phyloP scores from a whole-genome alignment of 2,329 filamentous ascomycete genomes.

The Xylariaceae sp. region DNA sequence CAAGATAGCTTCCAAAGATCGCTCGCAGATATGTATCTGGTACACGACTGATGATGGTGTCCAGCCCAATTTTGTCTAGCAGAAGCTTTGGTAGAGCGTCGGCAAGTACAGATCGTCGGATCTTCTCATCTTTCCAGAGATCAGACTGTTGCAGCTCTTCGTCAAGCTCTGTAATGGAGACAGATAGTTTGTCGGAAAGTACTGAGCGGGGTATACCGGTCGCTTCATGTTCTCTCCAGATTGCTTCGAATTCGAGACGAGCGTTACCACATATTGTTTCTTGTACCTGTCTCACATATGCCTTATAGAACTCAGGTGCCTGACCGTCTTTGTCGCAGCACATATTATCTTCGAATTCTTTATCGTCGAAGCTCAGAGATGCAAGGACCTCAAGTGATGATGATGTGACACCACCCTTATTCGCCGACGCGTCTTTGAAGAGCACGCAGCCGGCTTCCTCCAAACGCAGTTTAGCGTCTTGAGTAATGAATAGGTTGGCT shows the following conservation, averaged over 20 bases:
- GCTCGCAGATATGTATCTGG: constrained; percentile 90
- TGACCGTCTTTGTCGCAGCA: constrained; percentile 74
- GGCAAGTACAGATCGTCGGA: constrained; percentile 77
- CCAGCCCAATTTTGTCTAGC: constrained; percentile 86
- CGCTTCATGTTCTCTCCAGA: constrained; percentile 91
- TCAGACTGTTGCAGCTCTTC: constrained; percentile 95
- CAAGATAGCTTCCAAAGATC: constrained; percentile 95
- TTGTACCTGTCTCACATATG: constrained; percentile 92
- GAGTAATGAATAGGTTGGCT: constrained; percentile 97
- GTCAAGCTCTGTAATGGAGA: constrained; percentile 94
- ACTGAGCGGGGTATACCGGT: constrained; percentile 81
- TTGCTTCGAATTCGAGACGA: constrained; percentile 92
- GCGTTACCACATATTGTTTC: constrained; percentile 90
- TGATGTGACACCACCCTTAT: constrained; percentile 98
- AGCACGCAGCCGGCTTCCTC: constrained; percentile 94
- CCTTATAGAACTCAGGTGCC: constrained; percentile 89
- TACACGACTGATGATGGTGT: constrained; percentile 84
- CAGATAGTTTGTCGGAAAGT: constrained; percentile 88
- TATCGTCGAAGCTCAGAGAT: constrained; percentile 91
- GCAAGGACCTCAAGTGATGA: constrained; percentile 96
- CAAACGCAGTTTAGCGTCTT: constrained; percentile 93
- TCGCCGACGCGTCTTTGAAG: constrained; percentile 97
- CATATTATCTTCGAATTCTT: constrained; percentile 90
- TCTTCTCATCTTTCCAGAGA: constrained; percentile 82
- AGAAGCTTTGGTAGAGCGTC: constrained; percentile 88